phyloP scores from a whole-genome alignment of 805 yeast genomes.

The Saturnispora serradocipensis region DNA sequence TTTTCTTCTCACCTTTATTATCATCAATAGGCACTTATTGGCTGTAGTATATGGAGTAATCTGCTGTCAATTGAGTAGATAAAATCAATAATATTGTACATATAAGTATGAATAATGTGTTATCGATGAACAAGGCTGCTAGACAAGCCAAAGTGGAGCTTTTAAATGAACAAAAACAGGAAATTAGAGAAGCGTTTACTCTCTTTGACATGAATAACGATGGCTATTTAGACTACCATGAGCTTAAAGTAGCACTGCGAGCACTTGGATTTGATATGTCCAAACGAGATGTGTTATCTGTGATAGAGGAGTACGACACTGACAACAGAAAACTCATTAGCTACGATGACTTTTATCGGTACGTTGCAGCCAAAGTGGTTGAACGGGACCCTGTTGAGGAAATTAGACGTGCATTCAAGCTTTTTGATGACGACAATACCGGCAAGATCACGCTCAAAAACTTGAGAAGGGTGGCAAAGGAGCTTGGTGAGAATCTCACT shows the following conservation, averaged over 20 bases:
- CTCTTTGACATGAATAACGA: conserved; percentile 90
- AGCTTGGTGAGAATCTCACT: conserved; percentile 80
- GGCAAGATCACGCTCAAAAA: conserved; percentile 80
- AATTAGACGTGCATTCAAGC: conserved; percentile 76
- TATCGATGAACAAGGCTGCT: conserved; percentile 16
- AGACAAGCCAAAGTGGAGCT: conserved; percentile 52
- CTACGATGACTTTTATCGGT: conserved; percentile 73
- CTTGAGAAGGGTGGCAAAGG: conserved; percentile 82
- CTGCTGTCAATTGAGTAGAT: not conserved
- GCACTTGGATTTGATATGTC: conserved; percentile 87
- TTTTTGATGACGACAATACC: conserved; percentile 81
- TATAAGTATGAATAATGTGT: conserved; percentile 6
- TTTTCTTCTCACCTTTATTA: not conserved
- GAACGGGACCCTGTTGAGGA: conserved; percentile 92
- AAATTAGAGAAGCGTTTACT: conserved; percentile 84
- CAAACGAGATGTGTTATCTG: conserved; percentile 63
- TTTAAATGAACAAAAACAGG: conserved; percentile 80
- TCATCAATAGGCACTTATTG: not conserved
- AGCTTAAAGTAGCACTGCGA: conserved; percentile 83
- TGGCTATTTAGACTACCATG: conserved; percentile 86
- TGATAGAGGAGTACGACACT: conserved; percentile 73
- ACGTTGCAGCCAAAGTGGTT: conserved; percentile 73
- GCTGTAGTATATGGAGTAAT: not conserved
- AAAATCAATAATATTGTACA: not conserved
- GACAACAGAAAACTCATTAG: conserved; percentile 65